phyloP scores from a whole-genome alignment of 2,329 filamentous ascomycete genomes.

The Cyclaneusma minus region DNA sequence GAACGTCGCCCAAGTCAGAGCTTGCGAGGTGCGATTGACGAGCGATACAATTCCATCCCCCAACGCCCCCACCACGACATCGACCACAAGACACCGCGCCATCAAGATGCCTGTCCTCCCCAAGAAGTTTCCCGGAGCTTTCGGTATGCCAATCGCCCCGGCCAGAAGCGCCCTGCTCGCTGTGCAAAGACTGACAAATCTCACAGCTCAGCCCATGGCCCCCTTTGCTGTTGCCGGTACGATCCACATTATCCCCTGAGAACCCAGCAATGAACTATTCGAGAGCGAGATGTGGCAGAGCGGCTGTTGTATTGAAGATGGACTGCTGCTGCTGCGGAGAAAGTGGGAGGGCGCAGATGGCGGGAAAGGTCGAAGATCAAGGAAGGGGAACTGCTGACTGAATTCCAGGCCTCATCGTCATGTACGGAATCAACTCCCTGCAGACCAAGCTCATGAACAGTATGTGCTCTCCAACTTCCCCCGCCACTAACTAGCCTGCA shows the following conservation, averaged over 20 bases:
- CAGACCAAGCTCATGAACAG: slow-evolving; percentile 64
- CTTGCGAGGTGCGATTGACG: slow-evolving; percentile 1
- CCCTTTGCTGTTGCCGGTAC: slow-evolving; percentile 93
- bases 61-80: slow-evolving; percentile 21
- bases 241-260: slow-evolving; percentile 17
- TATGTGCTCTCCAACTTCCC: slow-evolving; percentile 35
- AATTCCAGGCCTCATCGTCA: slow-evolving; percentile 58
- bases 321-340: too few relatives aligned
- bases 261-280: slow-evolving; percentile 1
- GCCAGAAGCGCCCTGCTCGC: slow-evolving; percentile 4
- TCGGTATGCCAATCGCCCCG: slow-evolving; percentile 47
- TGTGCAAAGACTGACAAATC: slow-evolving; percentile 15
- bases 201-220: slow-evolving; percentile 69
- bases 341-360: too few relatives aligned
- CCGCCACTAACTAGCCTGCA: slow-evolving; percentile 4
- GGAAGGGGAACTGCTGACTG: slow-evolving; percentile 2
- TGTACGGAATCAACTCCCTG: slow-evolving; percentile 81
- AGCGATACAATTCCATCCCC: slow-evolving; percentile 11
- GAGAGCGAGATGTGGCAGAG: slow-evolving; percentile 1
- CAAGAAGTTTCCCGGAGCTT: slow-evolving; percentile 70
- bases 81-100: slow-evolving; percentile 24
- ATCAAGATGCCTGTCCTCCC: slow-evolving; percentile 63
- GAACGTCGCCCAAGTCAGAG: slow-evolving; percentile 2
- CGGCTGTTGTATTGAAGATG: too few relatives aligned
- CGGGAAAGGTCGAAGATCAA: neutral